Conservation (phyloP, 1,284 basidiomycete species). For the Chalciporus sp. region DNA sequence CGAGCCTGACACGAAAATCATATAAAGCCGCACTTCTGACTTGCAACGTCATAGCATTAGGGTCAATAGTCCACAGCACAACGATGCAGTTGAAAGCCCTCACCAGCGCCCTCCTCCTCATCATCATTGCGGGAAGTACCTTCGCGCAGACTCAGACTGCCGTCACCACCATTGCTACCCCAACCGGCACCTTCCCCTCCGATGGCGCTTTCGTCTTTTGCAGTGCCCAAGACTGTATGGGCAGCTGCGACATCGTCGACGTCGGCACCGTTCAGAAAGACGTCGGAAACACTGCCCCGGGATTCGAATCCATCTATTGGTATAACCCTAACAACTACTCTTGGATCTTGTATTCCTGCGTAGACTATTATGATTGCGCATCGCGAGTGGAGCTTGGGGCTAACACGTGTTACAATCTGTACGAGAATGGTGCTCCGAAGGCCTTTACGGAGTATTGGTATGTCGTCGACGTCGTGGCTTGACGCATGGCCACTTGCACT, state of each 20-base stretch:
- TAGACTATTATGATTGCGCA: not conserved
- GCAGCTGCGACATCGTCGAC: not conserved
- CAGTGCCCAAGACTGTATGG: conserved; percentile 1
- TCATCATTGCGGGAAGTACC: too few species aligned
- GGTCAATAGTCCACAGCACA: too few species aligned
- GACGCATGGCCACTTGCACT: too few species aligned
- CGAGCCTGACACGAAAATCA: too few species aligned
- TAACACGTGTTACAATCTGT: conserved; percentile 11
- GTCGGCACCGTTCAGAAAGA: not conserved
- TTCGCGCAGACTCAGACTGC: not conserved
- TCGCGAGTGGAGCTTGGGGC: not conserved
- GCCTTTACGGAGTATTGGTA: not conserved
- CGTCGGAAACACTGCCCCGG: not conserved
- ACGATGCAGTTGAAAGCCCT: not conserved
- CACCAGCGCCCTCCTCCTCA: not conserved
- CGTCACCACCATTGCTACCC: not conserved
- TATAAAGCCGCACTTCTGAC: too few species aligned
- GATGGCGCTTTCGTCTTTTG: conserved; percentile 7
- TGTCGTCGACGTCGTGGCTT: not conserved
- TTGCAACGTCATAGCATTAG: too few species aligned
- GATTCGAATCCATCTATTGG: conserved; percentile 3
- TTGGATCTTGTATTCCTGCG: conserved; percentile 1
- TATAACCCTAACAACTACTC: not conserved
- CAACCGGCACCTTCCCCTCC: not conserved
- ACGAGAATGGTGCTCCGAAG: not conserved